Conservation (phyloP, 2,329 filamentous ascomycete species). For the Curvularia lunata region DNA sequence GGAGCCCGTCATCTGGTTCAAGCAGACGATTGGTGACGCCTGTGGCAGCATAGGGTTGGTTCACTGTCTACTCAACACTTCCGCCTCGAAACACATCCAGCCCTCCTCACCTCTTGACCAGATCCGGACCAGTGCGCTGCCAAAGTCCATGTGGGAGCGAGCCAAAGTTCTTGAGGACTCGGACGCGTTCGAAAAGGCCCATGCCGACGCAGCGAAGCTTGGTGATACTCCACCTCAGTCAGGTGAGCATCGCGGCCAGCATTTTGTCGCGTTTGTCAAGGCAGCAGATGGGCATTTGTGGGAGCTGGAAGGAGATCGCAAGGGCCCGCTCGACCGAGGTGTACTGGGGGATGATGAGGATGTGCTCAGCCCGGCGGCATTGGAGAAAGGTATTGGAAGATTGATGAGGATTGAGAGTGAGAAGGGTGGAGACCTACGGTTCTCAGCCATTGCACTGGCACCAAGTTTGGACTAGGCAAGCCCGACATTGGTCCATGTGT, state of each 20-base stretch:
- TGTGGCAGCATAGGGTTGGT: conserved; percentile 66
- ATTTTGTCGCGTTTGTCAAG: conserved; percentile 58
- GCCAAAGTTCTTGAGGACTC: conserved; percentile 61
- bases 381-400: conserved; percentile 51
- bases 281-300: conserved; percentile 55
- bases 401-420: conserved; percentile 48
- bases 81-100: conserved; percentile 51
- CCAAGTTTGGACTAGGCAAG: not conserved
- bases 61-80: conserved; percentile 61
- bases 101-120: conserved; percentile 54
- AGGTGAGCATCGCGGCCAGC: conserved; percentile 45
- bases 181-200: conserved; percentile 52
- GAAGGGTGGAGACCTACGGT: conserved; percentile 50
- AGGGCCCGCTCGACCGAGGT: conserved; percentile 55
- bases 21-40: conserved; percentile 64
- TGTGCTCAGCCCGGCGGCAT: conserved; percentile 52
- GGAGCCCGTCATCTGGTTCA: conserved; percentile 65
- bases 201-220: conserved; percentile 50
- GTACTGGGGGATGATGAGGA: conserved; percentile 51
- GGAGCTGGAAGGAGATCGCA: conserved; percentile 55
- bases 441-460: conserved; percentile 55
- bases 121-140: conserved; percentile 54
- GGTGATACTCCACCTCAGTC: conserved; percentile 49
- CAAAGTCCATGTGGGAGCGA: conserved; percentile 54
- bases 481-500: not conserved